Conservation (phyloP, 495 filamentous ascomycete species). For the Xylona heveae region DNA sequence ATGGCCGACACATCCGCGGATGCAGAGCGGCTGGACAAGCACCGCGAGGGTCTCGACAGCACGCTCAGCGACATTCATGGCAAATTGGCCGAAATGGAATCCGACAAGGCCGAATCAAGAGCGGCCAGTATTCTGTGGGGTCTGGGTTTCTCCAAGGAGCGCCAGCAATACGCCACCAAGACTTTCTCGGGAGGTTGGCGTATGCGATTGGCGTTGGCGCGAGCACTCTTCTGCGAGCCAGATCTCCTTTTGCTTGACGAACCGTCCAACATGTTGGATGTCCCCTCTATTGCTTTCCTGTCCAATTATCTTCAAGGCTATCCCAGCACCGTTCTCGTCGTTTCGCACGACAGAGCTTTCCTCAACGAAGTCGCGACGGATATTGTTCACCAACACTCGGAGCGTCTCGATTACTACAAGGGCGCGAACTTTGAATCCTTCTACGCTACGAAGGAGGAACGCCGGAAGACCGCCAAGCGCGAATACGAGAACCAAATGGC, state of each 20-base stretch:
- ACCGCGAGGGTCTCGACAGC: constrained; percentile 74
- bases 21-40: constrained; percentile 61
- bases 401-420: constrained; percentile 95
- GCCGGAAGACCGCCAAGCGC: constrained; percentile 84
- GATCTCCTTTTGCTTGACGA: constrained; percentile 93
- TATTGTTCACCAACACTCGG: constrained; percentile 96
- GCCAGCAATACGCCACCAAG: constrained; percentile 83
- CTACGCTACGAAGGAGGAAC: constrained; percentile 94
- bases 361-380: constrained; percentile 99
- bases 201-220: constrained; percentile 87
- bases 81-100: constrained; percentile 97
- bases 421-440: constrained; percentile 96
- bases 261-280: constrained; percentile 99
- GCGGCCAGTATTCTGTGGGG: constrained; percentile 92
- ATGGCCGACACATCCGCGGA: constrained; percentile 76
- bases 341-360: constrained; percentile 97
- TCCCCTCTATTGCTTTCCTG: constrained; percentile 97
- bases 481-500: constrained; percentile 99
- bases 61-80: constrained; percentile 75
- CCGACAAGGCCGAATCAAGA: constrained; percentile 88
- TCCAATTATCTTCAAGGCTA: constrained; percentile 89
- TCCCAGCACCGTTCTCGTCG: constrained; percentile 85
- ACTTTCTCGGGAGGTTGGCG: constrained; percentile 99
- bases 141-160: constrained; percentile 86
- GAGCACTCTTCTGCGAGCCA: constrained; percentile 95